Conservation (phyloP, 2,329 filamentous ascomycete genomes). For the Apiospora malaysiana region DNA sequence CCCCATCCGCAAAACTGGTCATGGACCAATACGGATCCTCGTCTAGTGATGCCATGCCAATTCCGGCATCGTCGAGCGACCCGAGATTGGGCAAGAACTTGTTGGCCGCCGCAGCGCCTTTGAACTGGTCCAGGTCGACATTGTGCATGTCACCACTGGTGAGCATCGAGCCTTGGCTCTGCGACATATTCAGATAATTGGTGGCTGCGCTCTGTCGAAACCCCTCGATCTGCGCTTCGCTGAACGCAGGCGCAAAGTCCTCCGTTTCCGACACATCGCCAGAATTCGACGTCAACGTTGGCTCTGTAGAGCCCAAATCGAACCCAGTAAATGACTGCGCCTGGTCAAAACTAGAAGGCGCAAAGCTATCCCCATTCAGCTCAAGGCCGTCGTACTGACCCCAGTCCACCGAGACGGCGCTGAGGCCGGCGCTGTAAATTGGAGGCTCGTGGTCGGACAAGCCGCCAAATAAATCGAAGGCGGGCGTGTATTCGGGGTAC, state of each 20-base stretch:
- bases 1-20: constrained; percentile 44
- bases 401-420: constrained; percentile 61
- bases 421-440: constrained; percentile 54
- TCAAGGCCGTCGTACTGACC: constrained; percentile 58
- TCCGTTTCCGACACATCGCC: constrained; percentile 73
- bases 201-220: constrained; percentile 55
- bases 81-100: constrained; percentile 50
- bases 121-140: constrained; percentile 62
- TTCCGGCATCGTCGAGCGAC: constrained; percentile 45
- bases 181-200: constrained; percentile 54
- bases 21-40: constrained; percentile 47
- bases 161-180: constrained; percentile 46
- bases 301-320: constrained; percentile 56
- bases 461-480: constrained; percentile 59
- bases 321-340: constrained; percentile 52
- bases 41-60: constrained; percentile 57
- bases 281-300: constrained; percentile 63
- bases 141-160: constrained; percentile 53
- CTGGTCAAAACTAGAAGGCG: constrained; percentile 41
- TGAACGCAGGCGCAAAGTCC: constrained; percentile 54
- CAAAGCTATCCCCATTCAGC: constrained; percentile 40
- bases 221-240: constrained; percentile 52
- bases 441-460: constrained; percentile 60
- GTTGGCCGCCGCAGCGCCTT: constrained; percentile 53
- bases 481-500: constrained; percentile 55